Evolutionary conservation across 2,329 filamentous ascomycete species (phyloP).

Genomic region (Cercospora sp.): DNA sequence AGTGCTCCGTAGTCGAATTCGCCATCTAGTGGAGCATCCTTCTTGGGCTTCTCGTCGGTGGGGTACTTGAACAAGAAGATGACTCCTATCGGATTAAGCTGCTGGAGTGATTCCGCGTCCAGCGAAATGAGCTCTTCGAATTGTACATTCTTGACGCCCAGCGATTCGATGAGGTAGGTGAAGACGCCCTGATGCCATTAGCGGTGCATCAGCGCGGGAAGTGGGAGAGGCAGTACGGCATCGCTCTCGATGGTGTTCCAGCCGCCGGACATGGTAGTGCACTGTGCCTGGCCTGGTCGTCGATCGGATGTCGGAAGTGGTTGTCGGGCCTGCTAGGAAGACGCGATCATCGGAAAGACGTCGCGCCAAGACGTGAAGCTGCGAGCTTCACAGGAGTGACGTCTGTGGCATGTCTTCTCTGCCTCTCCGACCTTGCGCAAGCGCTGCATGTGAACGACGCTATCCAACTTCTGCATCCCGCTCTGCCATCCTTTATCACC

Average conservation of each 20-base stretch:
- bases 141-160: constrained; percentile 90
- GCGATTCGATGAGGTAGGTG: constrained; percentile 88
- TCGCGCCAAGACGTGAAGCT: neutral
- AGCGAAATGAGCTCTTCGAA: constrained; percentile 95
- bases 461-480: constrained; percentile 2
- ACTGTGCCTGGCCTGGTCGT: neutral
- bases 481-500: constrained; percentile 7
- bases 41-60: constrained; percentile 63
- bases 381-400: constrained; percentile 1
- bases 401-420: neutral
- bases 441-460: neutral
- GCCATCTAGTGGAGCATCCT: constrained; percentile 72
- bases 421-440: neutral
- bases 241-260: constrained; percentile 99
- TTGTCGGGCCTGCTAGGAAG: neutral
- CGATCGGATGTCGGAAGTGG: constrained; percentile 4
- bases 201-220: constrained; percentile 38
- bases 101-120: constrained; percentile 70
- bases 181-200: constrained; percentile 72
- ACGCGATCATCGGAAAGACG: neutral
- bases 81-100: constrained; percentile 66
- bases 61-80: constrained; percentile 99
- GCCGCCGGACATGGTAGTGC: constrained; percentile 57
- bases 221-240: constrained; percentile 61
- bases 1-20: constrained; percentile 73